A percentile compares a stretch with the other conserved stretches of the same genome.
phyloP scores from a whole-genome alignment of 106 monocot genomes.

The Gastrodia elata region DNA sequence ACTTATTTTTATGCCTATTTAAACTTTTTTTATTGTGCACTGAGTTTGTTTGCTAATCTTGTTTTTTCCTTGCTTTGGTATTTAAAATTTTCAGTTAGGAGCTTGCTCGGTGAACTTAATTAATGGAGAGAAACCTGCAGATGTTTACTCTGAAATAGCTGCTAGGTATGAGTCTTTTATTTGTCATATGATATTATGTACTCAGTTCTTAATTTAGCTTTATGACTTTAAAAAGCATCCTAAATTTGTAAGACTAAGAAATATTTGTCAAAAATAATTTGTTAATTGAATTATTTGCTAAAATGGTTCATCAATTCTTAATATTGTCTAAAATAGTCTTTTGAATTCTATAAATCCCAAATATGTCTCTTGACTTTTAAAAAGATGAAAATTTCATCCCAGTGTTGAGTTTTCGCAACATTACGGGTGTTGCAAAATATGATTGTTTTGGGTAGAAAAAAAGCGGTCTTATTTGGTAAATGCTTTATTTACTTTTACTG shows the following conservation, averaged over 20 bases:
- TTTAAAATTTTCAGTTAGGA: conserved; percentile 6
- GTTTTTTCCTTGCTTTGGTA: not conserved
- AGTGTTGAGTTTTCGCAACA: too few species aligned
- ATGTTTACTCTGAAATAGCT: conserved; percentile 16
- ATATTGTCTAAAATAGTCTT: too few species aligned
- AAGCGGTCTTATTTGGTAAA: too few species aligned
- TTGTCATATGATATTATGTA: not conserved
- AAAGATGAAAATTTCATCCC: too few species aligned
- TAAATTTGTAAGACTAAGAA: not conserved
- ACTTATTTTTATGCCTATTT: not conserved
- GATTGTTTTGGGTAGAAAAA: too few species aligned
- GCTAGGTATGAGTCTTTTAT: conserved; percentile 5
- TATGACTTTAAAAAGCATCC: not conserved
- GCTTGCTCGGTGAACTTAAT: conserved; percentile 11
- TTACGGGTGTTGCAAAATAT: too few species aligned
- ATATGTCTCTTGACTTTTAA: too few species aligned
- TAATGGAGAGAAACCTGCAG: conserved; percentile 12
- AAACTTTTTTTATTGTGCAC: not conserved
- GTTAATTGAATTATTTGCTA: too few species aligned
- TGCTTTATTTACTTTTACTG: too few species aligned
- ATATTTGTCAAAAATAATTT: not conserved
- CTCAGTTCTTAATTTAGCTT: not conserved
- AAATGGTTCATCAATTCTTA: too few species aligned
- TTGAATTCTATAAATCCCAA: too few species aligned
- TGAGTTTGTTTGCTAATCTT: not conserved